Base-by-base conservation (phyloP, 2,329 filamentous ascomycete genomes). In the Elsinoe batatas region DNA sequence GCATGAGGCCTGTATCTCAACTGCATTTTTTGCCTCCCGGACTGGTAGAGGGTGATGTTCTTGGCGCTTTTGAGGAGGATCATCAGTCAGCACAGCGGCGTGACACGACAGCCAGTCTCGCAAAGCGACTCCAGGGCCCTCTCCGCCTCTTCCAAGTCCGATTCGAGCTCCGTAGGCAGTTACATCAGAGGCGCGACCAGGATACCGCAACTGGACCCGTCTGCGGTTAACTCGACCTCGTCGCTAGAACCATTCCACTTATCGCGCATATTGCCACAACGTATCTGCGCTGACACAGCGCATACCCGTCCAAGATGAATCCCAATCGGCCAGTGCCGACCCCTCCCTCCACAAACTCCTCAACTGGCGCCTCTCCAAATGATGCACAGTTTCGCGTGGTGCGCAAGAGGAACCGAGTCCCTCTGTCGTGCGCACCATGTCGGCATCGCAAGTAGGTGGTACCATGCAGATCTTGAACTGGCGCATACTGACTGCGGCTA, bases 371-470 rank as follows among this genome's bases (percentile, higher is more conserved):
- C 60, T 95, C 90, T 43, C 89, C 91, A 33, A 88, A 95, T 51
- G 62, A 61, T 69, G 82, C 87, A 54, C 86, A 91, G 62, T 95
- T 88, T 66, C 82, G 88, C 63, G 85, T 96, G 51, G 87, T 96
- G 58, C 84, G 91, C 62, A 95, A 94, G 75, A 82, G 91, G 68
- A 96, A 97, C 67, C 80, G 91, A 58, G 85, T 96, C 13, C 91
- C 91, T 46, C 77, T 97, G 50, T 96, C 90, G 65, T 97, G 91
- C 69, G 88, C 85, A 62, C 88, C 91, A 32, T 97, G 91, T 71
- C 81, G 91, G 67, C 87, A 91, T 64, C 84, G 91, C 74, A 97
- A 97, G 88, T 93, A 75, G 74, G 79, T 69, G 18, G 8, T 18
- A 13, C 6, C 18, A 12, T 6, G 15, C 5, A 43, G 22, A 6